Conservation (phyloP, 345 rosid genomes). For the Murraya koenigii region DNA sequence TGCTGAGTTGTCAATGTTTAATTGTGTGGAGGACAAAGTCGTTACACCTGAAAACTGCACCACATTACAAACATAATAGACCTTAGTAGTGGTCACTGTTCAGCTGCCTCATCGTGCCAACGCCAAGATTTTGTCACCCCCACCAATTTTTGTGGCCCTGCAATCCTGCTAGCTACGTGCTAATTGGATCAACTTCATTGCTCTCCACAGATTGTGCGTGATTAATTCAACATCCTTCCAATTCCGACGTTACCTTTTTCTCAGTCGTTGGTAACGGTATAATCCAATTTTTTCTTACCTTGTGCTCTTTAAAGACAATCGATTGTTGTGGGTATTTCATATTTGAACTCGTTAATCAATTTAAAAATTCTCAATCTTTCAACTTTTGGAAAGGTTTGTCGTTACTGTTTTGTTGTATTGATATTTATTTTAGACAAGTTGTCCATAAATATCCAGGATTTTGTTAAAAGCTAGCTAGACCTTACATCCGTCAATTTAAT, state of each 20-base stretch:
- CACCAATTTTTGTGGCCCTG: constrained; percentile 9
- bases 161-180: constrained; percentile 1
- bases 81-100: no score
- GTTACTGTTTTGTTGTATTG: not conserved
- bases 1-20: constrained; percentile 17
- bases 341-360: not conserved
- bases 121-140: not conserved
- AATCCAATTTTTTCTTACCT: constrained; percentile 13
- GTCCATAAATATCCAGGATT: not conserved
- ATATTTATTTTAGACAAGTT: not conserved
- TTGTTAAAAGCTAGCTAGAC: not conserved
- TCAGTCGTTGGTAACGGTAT: not conserved
- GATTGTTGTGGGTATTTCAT: not conserved
- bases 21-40: constrained; percentile 14
- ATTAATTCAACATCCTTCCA: not conserved
- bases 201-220: not conserved
- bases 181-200: constrained; percentile 8
- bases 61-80: not conserved
- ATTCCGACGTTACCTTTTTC: not conserved
- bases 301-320: not conserved
- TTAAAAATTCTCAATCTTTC: not conserved
- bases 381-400: not conserved
- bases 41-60: constrained; percentile 23
- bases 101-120: constrained; percentile 1
- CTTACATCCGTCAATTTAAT: no score